These are phyloP conservation scores for Pancytospora philotis DNA, from an alignment of 371 early-diverging fungal genomes.

Conservation along the genomic window DNA sequence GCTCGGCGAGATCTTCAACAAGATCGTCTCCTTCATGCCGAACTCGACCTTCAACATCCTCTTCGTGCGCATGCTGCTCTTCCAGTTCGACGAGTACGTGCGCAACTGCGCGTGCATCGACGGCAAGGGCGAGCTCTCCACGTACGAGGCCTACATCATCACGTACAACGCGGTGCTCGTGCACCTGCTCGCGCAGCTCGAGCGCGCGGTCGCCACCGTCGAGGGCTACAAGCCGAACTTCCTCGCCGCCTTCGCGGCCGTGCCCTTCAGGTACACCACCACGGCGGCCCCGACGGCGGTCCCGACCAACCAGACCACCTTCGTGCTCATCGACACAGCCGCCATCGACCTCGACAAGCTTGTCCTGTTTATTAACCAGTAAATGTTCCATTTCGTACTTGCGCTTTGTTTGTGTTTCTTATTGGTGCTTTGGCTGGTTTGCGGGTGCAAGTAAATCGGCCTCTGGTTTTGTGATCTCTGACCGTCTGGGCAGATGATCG, in stretches of 20 bases:
- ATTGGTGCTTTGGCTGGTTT: no score
- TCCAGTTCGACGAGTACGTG: background rate
- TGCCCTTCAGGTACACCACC: background rate
- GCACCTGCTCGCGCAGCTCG: background rate
- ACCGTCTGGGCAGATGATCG: no score
- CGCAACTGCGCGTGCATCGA: background rate
- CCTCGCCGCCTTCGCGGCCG: background rate
- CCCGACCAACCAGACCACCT: background rate
- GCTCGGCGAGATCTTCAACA: background rate
- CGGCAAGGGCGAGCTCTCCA: background rate
- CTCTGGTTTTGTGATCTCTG: no score
- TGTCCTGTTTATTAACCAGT: no score
- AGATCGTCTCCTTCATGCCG: background rate
- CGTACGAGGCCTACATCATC: background rate
- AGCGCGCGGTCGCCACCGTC: background rate
- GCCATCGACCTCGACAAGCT: no score
- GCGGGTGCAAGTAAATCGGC: no score
- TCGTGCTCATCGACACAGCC: background rate
- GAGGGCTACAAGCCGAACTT: background rate
- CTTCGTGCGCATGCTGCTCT: background rate
- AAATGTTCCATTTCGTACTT: no score
- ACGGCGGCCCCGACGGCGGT: background rate
- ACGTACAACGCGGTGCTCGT: background rate
- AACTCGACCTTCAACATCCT: background rate
- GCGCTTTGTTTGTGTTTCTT: no score